Evolutionary conservation across 441 rosid genomes (phyloP), one percentile per base, ranked within the genome.

Genomic region (Kokia cookei): DNA sequence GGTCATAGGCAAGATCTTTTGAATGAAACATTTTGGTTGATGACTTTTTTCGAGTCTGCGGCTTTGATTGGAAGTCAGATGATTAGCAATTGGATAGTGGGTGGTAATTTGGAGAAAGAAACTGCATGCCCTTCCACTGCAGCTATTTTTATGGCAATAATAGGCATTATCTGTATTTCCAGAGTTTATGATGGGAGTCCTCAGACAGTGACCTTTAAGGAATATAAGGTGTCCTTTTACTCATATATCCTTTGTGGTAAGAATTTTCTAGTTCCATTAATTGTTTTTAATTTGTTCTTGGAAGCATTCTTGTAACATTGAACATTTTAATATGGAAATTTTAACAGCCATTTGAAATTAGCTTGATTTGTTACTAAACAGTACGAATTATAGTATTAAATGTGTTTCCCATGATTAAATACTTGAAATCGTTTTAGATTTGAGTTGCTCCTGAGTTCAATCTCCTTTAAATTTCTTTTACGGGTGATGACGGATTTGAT

Each of bases 11-110:
- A 87, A 77, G 97, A 92, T 66, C 77, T 83, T 66, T 81, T 93
- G 79, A 89, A 78, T 61, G 97, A 92, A 65, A 89, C 89, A 17
- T 93, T 93, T 77, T 93, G 98, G 99, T 80, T 92, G 65, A 93
- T 96, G 98, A 86, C 88, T 65, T 90, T 91, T 71, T 82, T 92
- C 10, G 98, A 93, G 86, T 89, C 97, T 19, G 92, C 83, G 48
- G 81, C 93, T 60, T 86, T 88, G 48, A 83, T 92, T 61, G 93
- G 91, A 81, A 86, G 92, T 82, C 98, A 93, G 84, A 83, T 86
- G 73, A 86, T 93, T 62, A 82, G 87, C 4, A 96, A 93, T 82
- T 91, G 93, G 97, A 69, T 90, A 71, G 82, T 83, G 37, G 90
- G 76, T 74, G 74, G 55, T 62, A 69, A 79, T 77, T 78, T 84